Evolutionary conservation across 306 rosid genomes (phyloP), one percentile per base, ranked within the genome.

Genomic region (Malus fusca): DNA sequence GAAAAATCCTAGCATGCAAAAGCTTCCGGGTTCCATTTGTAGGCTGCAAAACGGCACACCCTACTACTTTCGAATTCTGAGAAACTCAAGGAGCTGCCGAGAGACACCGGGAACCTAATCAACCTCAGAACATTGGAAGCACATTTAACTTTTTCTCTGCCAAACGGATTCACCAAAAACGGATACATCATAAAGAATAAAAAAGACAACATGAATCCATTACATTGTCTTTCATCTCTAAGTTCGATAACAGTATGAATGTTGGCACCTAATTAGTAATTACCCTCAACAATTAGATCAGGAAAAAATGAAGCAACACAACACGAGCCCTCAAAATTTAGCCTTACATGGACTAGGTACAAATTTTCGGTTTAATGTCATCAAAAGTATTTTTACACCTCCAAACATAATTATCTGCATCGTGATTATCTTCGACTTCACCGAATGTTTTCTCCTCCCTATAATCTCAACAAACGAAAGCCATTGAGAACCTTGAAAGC

Each of bases 341-440:
- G 73, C 84, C 82, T 64, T 77, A 68, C 48, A 61, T 72, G 70
- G 76, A 75, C 69, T 72, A 74, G 69, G 52, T 71, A 85, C 87
- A 77, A 63, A 60, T 84, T 77, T 62, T 74, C 77, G 61, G 76
- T 60, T 79, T 74, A 73, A 53, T 43, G 28, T 69, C 35, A 46
- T 67, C 71, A 48, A 68, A 62, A 55, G 78, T 82, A 80, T n/a
- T 63, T 73, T 42, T 61, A 18, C 31, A 69, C 76, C 76, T 79
- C 72, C 73, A 79, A 83, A 79, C 73, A 63, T 8, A 43, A 22
- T 73, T 13, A 61, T 68, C 78, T 58, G 75, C 73, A 69, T 17
- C 26, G 7, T 22, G 53, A 25, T 53, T 68, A 79, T 68, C 78
- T 67, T 78, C 64, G 2, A 78, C 64, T 64, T 78, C 82, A 58